These are phyloP conservation scores for Protomyces inouyei DNA, from an alignment of 1,139 yeast genomes.

Conservation along the genomic window DNA sequence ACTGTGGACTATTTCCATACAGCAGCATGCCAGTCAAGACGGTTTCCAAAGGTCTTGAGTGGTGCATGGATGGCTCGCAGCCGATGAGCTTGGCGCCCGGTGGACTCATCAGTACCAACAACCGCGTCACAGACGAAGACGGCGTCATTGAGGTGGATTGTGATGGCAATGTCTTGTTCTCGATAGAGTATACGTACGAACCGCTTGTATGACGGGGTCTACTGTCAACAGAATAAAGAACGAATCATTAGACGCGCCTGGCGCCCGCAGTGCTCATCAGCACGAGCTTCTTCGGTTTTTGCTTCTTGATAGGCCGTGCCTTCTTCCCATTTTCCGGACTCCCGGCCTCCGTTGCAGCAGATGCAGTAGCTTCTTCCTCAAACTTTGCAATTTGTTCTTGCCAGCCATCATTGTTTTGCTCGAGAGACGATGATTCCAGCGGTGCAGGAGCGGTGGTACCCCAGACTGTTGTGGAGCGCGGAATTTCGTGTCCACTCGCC, in stretches of 20 bases:
- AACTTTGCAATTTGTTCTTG: conserved; percentile 29
- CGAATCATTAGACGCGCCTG: background rate
- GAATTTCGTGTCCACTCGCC: background rate
- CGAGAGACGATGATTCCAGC: background rate
- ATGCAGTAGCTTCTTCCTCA: conserved; percentile 23
- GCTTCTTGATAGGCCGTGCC: conserved; percentile 22
- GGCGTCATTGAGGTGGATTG: background rate
- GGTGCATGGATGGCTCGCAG: conserved; percentile 19
- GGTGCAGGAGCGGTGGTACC: conserved; percentile 30
- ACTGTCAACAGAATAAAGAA: background rate
- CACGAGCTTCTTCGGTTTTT: conserved; percentile 33
- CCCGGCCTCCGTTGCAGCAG: background rate
- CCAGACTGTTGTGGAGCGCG: conserved; percentile 10
- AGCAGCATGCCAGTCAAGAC: background rate
- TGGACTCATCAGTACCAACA: conserved; percentile 14
- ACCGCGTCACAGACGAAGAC: conserved; percentile 10
- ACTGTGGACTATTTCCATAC: conserved; percentile 15
- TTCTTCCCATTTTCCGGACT: conserved; percentile 2
- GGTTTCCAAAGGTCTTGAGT: conserved; percentile 10
- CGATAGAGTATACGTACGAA: background rate
- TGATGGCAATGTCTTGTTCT: conserved; percentile 10
- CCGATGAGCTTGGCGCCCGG: conserved; percentile 7
- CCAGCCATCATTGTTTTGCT: conserved; percentile 30
- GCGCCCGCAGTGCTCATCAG: conserved; percentile 32
- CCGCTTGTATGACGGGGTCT: background rate